Evolutionary conservation across 129 eudicot genomes (phyloP), one percentile per base, ranked within the genome.

Genomic region (Arctium lappa): DNA sequence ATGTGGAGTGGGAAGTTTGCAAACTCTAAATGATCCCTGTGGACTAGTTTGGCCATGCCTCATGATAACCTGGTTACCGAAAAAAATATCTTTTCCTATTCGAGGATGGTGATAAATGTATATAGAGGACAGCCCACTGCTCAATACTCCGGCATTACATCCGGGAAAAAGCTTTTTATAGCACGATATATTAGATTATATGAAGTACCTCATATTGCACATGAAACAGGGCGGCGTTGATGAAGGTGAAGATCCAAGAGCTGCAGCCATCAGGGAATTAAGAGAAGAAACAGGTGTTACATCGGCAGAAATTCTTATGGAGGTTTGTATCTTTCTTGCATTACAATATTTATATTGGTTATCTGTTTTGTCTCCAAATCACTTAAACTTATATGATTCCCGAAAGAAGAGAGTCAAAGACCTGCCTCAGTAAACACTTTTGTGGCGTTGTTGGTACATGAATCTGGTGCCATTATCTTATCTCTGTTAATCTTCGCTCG

Each of bases 231-330:
- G 98, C 37, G 99, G 99, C 12, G 86, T 95, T 78, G 99, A 95
- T 89, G 97, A 90, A 85, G 92, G 79, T 81, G 99, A 95, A 87
- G 91, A 95, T 88, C 98, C 98, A 84, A 88, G 91, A 88, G 84
- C 80, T 81, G 98, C 99, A 74, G 99, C 98, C 33, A 74, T 93
- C 74, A 89, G 99, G 88, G 99, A 95, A 87, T 82, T 93, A 69
- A 86, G 91, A 90, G 99, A 95, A 90, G 99, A 95, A 87, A 95
- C 99, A 31, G 99, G 99, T 73, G 97, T 95, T 81, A 90, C 97
- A 30, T 93, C 98, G 37, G 99, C 94, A 33, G 97, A 95, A 81
- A 75, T 90, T 80, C 83, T 95, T 72, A 97, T 92, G 37, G 98
- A 95, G 99, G 99, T 95, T 62, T 76, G 86, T 46, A 56, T 84